Percentiles rank a stretch among this genome's conserved stretches.
Evolutionary conservation across 305 asterid genomes (phyloP).

Genomic region (Solanum hybrid): DNA sequence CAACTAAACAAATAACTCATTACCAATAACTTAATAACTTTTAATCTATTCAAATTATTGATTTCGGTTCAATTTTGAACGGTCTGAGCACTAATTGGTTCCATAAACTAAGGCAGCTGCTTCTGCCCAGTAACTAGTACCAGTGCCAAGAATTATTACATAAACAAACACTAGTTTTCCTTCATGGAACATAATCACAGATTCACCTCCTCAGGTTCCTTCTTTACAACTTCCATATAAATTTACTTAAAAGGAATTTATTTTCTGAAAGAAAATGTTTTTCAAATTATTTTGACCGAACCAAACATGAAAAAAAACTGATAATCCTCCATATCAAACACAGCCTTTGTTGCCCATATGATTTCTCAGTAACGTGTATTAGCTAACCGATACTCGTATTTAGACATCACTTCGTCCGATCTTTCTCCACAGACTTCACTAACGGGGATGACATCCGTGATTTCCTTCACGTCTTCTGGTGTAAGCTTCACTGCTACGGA

Average conservation of each 20-base stretch:
- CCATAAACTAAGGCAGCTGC: not conserved
- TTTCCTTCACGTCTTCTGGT: slow-evolving; percentile 30
- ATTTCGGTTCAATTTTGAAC: too few species aligned
- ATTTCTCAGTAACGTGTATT: slow-evolving; percentile 10
- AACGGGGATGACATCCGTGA: slow-evolving; percentile 23
- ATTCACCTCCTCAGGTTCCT: not conserved
- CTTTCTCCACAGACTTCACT: slow-evolving; percentile 37
- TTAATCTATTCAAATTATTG: too few species aligned
- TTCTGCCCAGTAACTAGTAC: not conserved
- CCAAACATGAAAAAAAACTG: not conserved
- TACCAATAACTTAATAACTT: not conserved
- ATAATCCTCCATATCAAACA: not conserved
- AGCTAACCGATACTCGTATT: slow-evolving; percentile 16
- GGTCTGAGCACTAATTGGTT: not conserved
- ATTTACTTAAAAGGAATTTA: not conserved
- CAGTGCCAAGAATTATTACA: not conserved
- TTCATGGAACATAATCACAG: not conserved
- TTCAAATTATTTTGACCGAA: not conserved
- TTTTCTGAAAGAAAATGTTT: not conserved
- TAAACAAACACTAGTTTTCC: not conserved
- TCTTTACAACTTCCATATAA: not conserved
- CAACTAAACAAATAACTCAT: not conserved
- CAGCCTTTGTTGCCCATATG: not conserved
- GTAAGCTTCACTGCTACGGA: slow-evolving; percentile 33
- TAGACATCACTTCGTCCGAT: not conserved